A percentile compares a stretch with the other conserved stretches of the same genome.
Evolutionary conservation across 2,329 filamentous ascomycete species (phyloP).

Genomic region (Talaromyces sp.): DNA sequence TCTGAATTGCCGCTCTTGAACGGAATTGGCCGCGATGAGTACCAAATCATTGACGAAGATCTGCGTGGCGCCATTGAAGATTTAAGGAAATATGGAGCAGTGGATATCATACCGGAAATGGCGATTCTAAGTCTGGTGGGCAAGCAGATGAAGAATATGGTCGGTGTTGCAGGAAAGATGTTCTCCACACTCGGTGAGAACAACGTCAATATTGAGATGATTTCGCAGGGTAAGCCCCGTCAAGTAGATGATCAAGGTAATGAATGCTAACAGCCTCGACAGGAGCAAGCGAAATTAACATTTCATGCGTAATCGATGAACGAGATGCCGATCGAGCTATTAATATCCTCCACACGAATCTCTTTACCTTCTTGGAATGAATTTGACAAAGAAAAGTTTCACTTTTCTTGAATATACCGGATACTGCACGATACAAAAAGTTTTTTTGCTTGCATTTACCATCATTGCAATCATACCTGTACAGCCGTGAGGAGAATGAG

Average conservation of each 20-base stretch:
- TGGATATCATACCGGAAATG: conserved; percentile 88
- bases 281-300: conserved; percentile 99
- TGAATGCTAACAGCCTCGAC: conserved; percentile 19
- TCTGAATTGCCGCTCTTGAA: conserved; percentile 60
- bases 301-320: conserved; percentile 93
- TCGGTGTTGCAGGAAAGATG: conserved; percentile 88
- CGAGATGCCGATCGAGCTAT: conserved; percentile 86
- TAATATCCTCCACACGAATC: conserved; percentile 92
- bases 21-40: conserved; percentile 46
- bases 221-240: conserved; percentile 74
- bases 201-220: conserved; percentile 98
- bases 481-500: background rate
- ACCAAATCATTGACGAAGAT: conserved; percentile 59
- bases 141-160: conserved; percentile 96
- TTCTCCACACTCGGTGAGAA: conserved; percentile 91
- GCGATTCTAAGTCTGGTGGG: conserved; percentile 93
- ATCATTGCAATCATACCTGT: conserved; percentile 1
- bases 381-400: conserved; percentile 17
- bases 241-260: background rate
- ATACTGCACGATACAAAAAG: background rate
- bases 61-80: conserved; percentile 64
- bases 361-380: conserved; percentile 93
- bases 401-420: conserved; percentile 12
- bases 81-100: conserved; percentile 75
- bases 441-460: background rate